phyloP scores from a whole-genome alignment of 2,329 filamentous ascomycete genomes.

The Clarireedia homoeocarpa region DNA sequence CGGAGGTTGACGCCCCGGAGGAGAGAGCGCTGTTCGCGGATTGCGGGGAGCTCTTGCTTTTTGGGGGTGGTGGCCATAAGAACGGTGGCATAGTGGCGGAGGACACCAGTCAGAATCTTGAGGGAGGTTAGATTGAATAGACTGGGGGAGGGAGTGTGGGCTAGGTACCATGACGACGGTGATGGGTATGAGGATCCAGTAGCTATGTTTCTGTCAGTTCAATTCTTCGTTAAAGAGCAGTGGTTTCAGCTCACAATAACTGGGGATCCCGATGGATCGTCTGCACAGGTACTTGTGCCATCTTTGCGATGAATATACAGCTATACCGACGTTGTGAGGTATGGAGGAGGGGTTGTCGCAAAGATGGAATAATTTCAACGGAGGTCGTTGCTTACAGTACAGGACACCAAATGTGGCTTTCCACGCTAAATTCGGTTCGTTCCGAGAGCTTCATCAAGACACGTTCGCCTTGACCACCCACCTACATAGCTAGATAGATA shows the following conservation, averaged over 20 bases:
- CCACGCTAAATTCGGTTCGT: slow-evolving; percentile 17
- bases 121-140: background rate
- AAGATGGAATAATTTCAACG: background rate
- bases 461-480: slow-evolving; percentile 20
- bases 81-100: slow-evolving; percentile 94
- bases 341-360: slow-evolving; percentile 4
- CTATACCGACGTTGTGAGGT: too few relatives aligned
- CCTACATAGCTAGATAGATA: background rate
- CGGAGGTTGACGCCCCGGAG: slow-evolving; percentile 79
- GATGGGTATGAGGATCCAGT: slow-evolving; percentile 98
- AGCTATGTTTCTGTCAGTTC: slow-evolving; percentile 48
- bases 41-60: slow-evolving; percentile 55
- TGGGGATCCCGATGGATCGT: slow-evolving; percentile 98
- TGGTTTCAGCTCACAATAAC: slow-evolving; percentile 65
- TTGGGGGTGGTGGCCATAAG: slow-evolving; percentile 47
- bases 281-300: slow-evolving; percentile 83
- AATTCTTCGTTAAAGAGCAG: slow-evolving; percentile 10
- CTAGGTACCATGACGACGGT: slow-evolving; percentile 81
- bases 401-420: slow-evolving; percentile 22
- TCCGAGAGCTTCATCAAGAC: slow-evolving; percentile 23
- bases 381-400: slow-evolving; percentile 10
- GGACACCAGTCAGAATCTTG: slow-evolving; percentile 82
- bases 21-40: slow-evolving; percentile 81
- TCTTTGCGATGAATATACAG: slow-evolving; percentile 33
- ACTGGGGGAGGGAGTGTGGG: background rate